Conservation (phyloP, 2,329 filamentous ascomycete genomes). For the Xylaria sp. region DNA sequence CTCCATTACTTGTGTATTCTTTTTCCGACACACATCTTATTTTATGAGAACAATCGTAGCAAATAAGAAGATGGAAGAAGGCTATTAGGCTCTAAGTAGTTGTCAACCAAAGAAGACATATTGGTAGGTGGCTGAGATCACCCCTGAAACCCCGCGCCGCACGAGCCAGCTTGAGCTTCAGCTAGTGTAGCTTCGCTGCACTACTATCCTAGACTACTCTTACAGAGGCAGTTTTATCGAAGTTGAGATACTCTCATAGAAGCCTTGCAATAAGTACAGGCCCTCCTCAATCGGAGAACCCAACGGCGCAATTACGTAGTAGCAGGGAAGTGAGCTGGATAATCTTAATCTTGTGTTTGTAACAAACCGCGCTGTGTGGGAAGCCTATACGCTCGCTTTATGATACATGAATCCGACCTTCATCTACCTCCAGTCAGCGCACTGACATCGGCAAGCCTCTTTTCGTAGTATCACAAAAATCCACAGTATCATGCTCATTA, state of each 20-base stretch:
- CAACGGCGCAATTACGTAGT: no score
- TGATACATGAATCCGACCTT: conserved; percentile 13
- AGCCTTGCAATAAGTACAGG: no score
- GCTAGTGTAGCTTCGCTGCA: not conserved
- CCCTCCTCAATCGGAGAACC: no score
- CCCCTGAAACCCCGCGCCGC: conserved; percentile 36
- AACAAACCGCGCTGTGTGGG: not conserved
- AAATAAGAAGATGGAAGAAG: no score
- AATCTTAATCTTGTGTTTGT: not conserved
- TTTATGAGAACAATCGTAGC: no score
- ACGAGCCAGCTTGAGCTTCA: not conserved
- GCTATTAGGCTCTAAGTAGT: not conserved
- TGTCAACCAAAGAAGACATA: no score
- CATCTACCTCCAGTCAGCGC: not conserved
- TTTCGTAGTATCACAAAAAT: conserved; percentile 6
- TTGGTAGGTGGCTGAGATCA: conserved; percentile 42
- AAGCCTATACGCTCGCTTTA: not conserved
- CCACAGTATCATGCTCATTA: conserved; percentile 5
- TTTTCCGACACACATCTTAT: no score
- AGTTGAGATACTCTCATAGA: no score
- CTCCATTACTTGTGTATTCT: no score
- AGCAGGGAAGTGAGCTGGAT: not conserved
- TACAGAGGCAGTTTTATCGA: no score
- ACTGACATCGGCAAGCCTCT: not conserved
- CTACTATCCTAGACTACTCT: no score